Evolutionary conservation across 371 early-diverging fungal genomes (phyloP), one percentile per base, ranked within the genome.

Genomic region (Dentiscutata heterogama): DNA sequence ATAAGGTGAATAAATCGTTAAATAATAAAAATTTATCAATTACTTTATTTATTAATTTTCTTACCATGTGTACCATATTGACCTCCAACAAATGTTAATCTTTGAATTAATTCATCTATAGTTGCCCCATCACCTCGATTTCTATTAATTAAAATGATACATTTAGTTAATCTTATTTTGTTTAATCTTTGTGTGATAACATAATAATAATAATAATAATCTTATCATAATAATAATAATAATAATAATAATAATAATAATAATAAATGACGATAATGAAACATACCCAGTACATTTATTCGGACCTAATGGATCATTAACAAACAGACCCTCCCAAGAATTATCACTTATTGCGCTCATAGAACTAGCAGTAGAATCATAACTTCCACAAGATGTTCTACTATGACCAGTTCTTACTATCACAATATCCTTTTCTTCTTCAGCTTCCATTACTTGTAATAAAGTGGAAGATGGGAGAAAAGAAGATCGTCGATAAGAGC

Each of bases 91-190:
- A 35, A 35, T 7, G 75, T 74, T 39, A 74, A 74, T 58, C 56
- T 51, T 22, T 74, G 35, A 58, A 74, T 74, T 54, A 74, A 56
- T 74, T 74, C 75, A 29, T 74, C 58, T 16, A 74, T 54, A 1
- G 75, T 58, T 51, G 50, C 20, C 18, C 75, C 75, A 74, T 58
- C 53, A 31, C 5, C 27, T 3, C 39, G 51, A 74, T 56, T 58
- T 56, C 58, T 74, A 29, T 58, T 51, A 74, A 42, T 72, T 50
- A 42, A 16, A 31, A 46, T 50, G 18, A 42, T 8, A 50, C 39
- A n/a, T n/a, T n/a, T n/a, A n/a, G n/a, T n/a, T n/a, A n/a, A n/a
- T n/a, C n/a, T n/a, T n/a, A n/a, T n/a, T n/a, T n/a, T n/a, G n/a
- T n/a, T n/a, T n/a, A n/a, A n/a, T n/a, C n/a, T n/a, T n/a, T n/a